A percentile compares a stretch with the other conserved stretches of the same genome.
phyloP scores from a whole-genome alignment of 371 early-diverging fungal genomes.

The Syncephalastrum contaminatum region DNA sequence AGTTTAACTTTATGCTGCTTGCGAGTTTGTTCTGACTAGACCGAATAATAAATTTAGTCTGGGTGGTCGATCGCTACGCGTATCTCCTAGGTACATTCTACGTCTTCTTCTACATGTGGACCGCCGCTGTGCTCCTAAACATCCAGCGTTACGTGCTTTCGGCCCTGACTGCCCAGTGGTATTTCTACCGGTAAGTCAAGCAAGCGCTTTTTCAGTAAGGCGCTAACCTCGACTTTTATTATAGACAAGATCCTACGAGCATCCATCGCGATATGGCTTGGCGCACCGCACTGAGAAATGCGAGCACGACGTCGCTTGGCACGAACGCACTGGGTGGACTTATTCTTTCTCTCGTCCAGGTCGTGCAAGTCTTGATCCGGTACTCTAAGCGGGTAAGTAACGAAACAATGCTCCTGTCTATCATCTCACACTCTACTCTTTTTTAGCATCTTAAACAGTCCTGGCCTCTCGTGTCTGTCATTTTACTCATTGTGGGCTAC shows the following conservation, averaged over 20 bases:
- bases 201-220: neutral
- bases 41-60: constrained; percentile 11
- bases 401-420: neutral
- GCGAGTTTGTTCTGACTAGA: constrained; percentile 11
- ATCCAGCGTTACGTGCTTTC: constrained; percentile 67
- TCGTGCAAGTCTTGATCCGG: constrained; percentile 45
- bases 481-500: constrained; percentile 22
- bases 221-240: neutral
- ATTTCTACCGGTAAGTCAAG: constrained; percentile 52
- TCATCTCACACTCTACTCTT: neutral
- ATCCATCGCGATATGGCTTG: constrained; percentile 41
- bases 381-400: constrained; percentile 48
- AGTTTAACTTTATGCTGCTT: neutral
- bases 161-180: constrained; percentile 79
- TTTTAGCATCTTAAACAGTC: constrained; percentile 28
- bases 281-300: constrained; percentile 44
- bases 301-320: constrained; percentile 67
- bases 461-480: constrained; percentile 26
- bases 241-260: constrained; percentile 46
- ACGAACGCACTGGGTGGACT: constrained; percentile 69
- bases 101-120: constrained; percentile 76
- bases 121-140: constrained; percentile 65
- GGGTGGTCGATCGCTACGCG: constrained; percentile 57
- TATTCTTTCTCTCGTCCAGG: constrained; percentile 63
- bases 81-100: constrained; percentile 55